Conservation (phyloP, 768 basidiomycete species). For the Hydnum rufescens region DNA sequence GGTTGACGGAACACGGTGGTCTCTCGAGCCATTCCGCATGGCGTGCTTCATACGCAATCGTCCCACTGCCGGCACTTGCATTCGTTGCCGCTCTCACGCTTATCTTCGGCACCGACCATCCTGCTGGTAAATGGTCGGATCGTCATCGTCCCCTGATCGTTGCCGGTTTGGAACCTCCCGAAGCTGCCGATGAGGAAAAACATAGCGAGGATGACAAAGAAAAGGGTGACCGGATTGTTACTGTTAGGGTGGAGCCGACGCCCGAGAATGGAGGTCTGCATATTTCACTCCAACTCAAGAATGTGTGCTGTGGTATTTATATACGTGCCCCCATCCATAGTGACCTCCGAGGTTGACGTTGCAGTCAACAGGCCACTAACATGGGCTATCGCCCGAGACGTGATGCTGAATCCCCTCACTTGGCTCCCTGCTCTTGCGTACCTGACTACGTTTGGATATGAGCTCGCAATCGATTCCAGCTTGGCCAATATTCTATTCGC, state of each 20-base stretch:
- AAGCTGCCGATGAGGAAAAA: neutral
- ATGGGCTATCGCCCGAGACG: neutral
- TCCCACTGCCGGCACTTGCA: constrained; percentile 35
- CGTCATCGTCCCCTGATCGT: constrained; percentile 24
- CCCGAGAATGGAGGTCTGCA: neutral
- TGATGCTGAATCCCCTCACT: constrained; percentile 14
- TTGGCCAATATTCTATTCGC: constrained; percentile 28
- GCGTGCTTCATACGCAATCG: constrained; percentile 34
- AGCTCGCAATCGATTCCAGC: constrained; percentile 35
- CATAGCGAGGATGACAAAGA: neutral
- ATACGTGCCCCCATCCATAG: too few relatives aligned
- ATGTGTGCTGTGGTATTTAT: too few relatives aligned
- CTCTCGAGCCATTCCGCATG: constrained; percentile 25
- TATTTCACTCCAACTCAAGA: too few relatives aligned
- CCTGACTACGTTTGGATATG: constrained; percentile 35
- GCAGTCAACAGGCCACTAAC: neutral
- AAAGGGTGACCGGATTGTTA: neutral
- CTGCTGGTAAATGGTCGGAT: constrained; percentile 32
- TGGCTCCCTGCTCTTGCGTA: constrained; percentile 38
- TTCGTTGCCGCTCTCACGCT: constrained; percentile 23
- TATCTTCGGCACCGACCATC: constrained; percentile 33
- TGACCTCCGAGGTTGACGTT: neutral
- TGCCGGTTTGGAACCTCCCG: constrained; percentile 7
- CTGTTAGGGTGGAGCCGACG: neutral
- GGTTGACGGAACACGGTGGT: constrained; percentile 8